phyloP scores from a whole-genome alignment of 2,329 filamentous ascomycete genomes.

The Talaromyces sp. region DNA sequence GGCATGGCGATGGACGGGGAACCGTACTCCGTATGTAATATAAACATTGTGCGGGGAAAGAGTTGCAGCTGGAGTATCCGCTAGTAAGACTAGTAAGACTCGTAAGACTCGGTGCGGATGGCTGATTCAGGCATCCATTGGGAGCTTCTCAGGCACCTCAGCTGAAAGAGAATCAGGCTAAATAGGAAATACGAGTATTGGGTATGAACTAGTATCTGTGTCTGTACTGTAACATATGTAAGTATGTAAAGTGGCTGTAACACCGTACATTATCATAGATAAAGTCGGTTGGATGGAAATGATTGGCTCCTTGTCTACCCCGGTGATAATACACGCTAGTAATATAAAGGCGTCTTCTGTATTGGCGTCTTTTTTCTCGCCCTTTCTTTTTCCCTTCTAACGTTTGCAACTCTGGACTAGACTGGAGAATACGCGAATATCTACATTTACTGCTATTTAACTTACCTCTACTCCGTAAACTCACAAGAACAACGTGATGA shows the following conservation, averaged over 20 bases:
- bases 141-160: neutral
- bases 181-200: neutral
- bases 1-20: no score
- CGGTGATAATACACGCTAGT: constrained; percentile 4
- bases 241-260: neutral
- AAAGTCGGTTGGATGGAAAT: no score
- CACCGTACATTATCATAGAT: no score
- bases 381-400: neutral
- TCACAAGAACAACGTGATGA: no score
- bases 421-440: neutral
- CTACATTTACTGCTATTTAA: neutral
- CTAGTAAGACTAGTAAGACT: no score
- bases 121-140: neutral
- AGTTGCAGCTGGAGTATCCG: no score
- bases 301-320: neutral
- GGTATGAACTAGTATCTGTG: neutral
- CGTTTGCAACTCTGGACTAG: constrained; percentile 2
- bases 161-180: neutral
- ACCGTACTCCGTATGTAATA: neutral
- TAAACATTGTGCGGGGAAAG: constrained; percentile 5
- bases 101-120: no score
- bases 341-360: neutral
- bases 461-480: neutral
- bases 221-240: neutral
- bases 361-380: neutral